These are phyloP conservation scores for Ophiocordyceps sinensis DNA, from an alignment of 2,329 filamentous ascomycete species.

Conservation along the genomic window DNA sequence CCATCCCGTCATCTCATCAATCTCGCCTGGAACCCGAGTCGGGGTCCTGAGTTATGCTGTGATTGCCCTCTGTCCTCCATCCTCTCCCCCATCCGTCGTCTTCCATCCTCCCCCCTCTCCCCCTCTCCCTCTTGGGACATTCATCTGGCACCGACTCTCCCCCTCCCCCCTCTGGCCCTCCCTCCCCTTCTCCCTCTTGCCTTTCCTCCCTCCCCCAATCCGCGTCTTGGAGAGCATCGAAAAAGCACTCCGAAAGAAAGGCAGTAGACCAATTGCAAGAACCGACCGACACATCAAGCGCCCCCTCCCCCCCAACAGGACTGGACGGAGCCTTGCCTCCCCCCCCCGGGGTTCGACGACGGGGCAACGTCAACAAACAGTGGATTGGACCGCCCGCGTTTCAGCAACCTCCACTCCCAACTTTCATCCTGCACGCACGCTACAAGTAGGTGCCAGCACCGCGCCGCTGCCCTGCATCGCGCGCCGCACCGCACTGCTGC, in stretches of 20 bases:
- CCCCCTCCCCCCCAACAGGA: not conserved
- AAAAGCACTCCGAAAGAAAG: not conserved
- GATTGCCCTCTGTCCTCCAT: not conserved
- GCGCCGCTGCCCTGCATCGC: not conserved
- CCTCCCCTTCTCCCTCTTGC: too few relatives aligned
- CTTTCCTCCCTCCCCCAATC: too few relatives aligned
- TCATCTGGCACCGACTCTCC: not conserved
- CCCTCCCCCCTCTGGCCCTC: not conserved
- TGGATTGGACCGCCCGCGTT: not conserved
- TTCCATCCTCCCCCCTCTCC: not conserved
- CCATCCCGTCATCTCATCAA: constrained; percentile 10
- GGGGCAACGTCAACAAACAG: constrained; percentile 6
- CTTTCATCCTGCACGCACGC: not conserved
- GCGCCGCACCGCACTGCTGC: not conserved
- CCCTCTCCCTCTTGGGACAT: not conserved
- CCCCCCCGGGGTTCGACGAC: constrained; percentile 4
- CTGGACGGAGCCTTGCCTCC: constrained; percentile 1
- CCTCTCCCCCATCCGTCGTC: not conserved
- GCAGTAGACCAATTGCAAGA: not conserved
- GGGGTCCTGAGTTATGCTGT: not conserved
- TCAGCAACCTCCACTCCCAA: not conserved
- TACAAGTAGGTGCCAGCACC: constrained; percentile 1
- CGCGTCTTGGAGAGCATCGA: too few relatives aligned
- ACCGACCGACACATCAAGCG: not conserved
- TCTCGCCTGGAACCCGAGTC: constrained; percentile 10